Evolutionary conservation across 805 yeast species (phyloP), one percentile per base, ranked within the genome.

Genomic region (Lipomyces lipofer): DNA sequence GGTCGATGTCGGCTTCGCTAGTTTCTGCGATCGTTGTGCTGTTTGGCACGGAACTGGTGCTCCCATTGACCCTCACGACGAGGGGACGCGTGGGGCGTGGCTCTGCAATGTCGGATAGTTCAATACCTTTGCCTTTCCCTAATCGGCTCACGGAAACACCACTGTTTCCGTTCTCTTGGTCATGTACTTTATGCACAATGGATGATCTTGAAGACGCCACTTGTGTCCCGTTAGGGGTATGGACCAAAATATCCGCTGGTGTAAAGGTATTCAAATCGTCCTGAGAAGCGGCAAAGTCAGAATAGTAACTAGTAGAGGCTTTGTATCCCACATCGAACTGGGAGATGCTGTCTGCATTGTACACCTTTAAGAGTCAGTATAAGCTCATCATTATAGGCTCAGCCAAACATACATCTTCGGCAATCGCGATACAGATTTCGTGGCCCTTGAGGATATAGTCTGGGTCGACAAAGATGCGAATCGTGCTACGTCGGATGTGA

Each of bases 301-400:
- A n/a, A 19, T 27, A 51, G 27, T 17, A 25, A 12, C 15, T 25
- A 12, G 28, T 10, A 8, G 22, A 12, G 3, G 50, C 22, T n/a
- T 29, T 27, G 15, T 27, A 17, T 9, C 43, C 29, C 3, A 36
- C 47, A 27, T 52, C 56, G 25, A 52, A 47, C 21, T 30, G 28
- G 9, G 56, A 47, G 8, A 52, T 35, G n/a, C 36, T 36, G 29
- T 52, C 56, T 7, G 56, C 56, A 4, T 28, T 24, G 38, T 52
- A 52, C 2, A 52, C 40, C 40, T 36, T 33, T 5, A 12, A 22
- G 22, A n/a, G 25, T 36, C 8, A 22, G 17, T 36, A 19, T 19
- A 17, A 22, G 13, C 40, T 3, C 12, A 6, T 15, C 5, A 2
- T 21, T 3, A 1, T 25, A n/a, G 9, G 6, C 9, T 4, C 3